Evolutionary conservation across 2,329 filamentous ascomycete genomes (phyloP), one percentile per base, ranked within the genome.

Genomic region (Talaromyces sp.): DNA sequence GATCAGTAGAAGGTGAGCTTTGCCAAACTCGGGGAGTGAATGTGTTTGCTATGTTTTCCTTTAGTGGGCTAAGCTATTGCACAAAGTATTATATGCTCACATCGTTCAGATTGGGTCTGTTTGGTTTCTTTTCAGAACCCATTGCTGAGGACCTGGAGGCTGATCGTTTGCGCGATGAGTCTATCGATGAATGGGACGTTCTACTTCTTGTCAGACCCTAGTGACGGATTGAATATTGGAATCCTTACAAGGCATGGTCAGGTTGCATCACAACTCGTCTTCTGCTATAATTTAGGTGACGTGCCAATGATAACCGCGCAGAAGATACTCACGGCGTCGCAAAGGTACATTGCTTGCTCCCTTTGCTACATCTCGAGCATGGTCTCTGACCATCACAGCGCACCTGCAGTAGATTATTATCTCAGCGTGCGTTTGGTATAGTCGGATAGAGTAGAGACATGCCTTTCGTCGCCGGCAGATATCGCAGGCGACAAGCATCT

Each of bases 391-490:
- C 54, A 41, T 57, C 54, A 41, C 54, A 57, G n/a, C 54, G 54
- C 6, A 57, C 54, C 54, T 57, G 27, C 1, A 31, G 4, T 10
- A 41, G 13, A 57, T 9, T 5, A 22, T 37, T 24, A n/a, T 57
- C 31, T 57, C 41, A 57, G 54, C 11, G 3, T 27, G 33, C 14
- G 4, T n/a, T 41, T 22, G 10, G n/a, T 24, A 10, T 5, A 24
- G 19, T 19, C 22, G 27, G 19, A 14, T 7, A 1, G 11, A 57
- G 9, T 35, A 22, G 35, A 57, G 24, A 57, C 54, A 57, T 57
- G 54, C 54, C 54, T 57, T 57, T 41, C 54, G 54, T 41, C 54
- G 54, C 35, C 54, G 33, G 54, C 54, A 57, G 7, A 57, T 57
- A 57, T 57, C 54, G 31, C 54, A 57, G 35, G 54, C 54, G 19